Evolutionary conservation across 2,329 filamentous ascomycete species (phyloP), one percentile per base, ranked within the genome.

Genomic region (Sporothrix luriei): DNA sequence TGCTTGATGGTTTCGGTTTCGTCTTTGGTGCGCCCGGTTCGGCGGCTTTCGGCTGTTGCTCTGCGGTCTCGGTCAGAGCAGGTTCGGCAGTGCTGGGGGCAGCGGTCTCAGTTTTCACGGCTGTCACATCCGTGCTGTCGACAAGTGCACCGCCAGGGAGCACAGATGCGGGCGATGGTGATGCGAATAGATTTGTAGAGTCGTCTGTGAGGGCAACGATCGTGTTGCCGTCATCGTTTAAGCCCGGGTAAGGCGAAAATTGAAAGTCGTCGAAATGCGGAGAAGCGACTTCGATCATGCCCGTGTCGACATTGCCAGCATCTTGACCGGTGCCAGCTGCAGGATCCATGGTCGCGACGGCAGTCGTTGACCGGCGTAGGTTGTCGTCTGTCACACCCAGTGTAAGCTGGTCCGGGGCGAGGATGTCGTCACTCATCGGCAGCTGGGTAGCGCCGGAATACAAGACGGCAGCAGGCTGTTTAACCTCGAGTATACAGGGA

Each of bases 251-350:
- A 1, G 69, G 10, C 3, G 83, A 75, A 73, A 86, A 87, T 26
- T 82, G 78, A 74, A 87, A 87, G 72, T 85, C 83, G 71, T 80
- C 79, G 74, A 87, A 88, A 65, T 84, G 82, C 19, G 82, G 77
- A 46, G 79, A 74, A 29, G 43, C 68, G 29, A 48, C 67, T 72
- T 85, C 82, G 74, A 84, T 81, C 74, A 83, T 75, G 73, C 74
- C 74, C 71, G 78, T 10, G 21, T 77, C 40, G 76, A 73, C 52
- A 75, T 73, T 65, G 74, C 40, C 43, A 10, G 24, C 59, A 26
- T 65, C 40, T n/a, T 13, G n/a, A 29, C n/a, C 49, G 40, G n/a
- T 4, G 21, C 29, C 55, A 24, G 43, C 7, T 29, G 11, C 26
- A 11, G 21, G 5, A 19, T 66, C 66, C 64, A 66, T 66, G n/a